These are phyloP conservation scores for Sesbania bispinosa DNA, from an alignment of 306 rosid species.

Conservation along the genomic window DNA sequence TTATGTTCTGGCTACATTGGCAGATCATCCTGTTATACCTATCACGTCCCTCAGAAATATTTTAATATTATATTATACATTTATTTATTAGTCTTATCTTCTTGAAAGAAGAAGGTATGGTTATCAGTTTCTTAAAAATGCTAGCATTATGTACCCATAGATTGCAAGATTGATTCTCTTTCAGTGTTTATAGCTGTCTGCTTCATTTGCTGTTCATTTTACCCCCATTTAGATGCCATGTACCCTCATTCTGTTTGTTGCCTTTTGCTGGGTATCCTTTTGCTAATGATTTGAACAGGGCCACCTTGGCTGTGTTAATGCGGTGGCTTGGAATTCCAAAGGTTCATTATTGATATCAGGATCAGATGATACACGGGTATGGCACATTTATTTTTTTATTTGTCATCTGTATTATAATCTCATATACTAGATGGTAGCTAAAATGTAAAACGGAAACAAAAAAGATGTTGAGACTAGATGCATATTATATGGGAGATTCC, in stretches of 20 bases:
- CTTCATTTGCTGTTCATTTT: not conserved
- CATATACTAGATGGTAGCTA: not conserved
- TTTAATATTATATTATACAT: not conserved
- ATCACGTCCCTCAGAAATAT: not conserved
- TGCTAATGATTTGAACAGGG: constrained; percentile 52
- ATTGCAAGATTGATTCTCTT: not conserved
- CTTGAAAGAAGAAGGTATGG: not conserved
- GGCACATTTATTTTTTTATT: not conserved
- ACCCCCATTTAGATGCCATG: not conserved
- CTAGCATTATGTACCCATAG: not conserved
- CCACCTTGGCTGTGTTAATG: constrained; percentile 90
- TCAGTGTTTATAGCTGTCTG: not conserved
- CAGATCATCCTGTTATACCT: not conserved
- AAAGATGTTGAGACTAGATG: not conserved
- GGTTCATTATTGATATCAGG: constrained; percentile 93
- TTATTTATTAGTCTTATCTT: not conserved
- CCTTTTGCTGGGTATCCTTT: constrained; percentile 7
- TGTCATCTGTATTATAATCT: not conserved
- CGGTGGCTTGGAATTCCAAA: constrained; percentile 85
- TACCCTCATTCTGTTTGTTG: not conserved
- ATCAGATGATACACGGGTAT: constrained; percentile 92
- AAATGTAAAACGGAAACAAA: constrained; percentile 1
- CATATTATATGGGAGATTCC: not conserved
- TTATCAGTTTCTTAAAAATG: not conserved
- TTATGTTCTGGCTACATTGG: not conserved